Evolutionary conservation across 2,329 filamentous ascomycete species (phyloP).

Genomic region (Aspergillus sclerotialis): DNA sequence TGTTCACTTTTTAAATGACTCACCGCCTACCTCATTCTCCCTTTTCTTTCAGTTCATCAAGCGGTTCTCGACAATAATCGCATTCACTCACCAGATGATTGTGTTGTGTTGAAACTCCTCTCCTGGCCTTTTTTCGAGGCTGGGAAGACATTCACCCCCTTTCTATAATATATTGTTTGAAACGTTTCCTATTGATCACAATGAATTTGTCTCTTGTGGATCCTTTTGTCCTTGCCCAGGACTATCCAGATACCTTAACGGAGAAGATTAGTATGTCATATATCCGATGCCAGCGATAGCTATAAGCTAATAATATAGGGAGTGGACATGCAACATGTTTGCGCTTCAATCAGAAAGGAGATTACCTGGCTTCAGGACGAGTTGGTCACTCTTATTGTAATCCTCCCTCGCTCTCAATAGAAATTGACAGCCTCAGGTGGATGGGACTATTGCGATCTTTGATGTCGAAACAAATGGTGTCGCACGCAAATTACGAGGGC

Average conservation of each 20-base stretch:
- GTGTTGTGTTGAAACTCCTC: no score
- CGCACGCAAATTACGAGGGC: constrained; percentile 85
- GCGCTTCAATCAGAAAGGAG: constrained; percentile 89
- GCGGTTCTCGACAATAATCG: constrained; percentile 1
- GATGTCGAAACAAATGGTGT: constrained; percentile 97
- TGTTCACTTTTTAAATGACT: constrained; percentile 11
- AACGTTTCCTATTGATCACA: constrained; percentile 5
- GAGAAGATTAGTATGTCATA: constrained; percentile 65
- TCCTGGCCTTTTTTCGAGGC: constrained; percentile 20
- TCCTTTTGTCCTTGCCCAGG: constrained; percentile 65
- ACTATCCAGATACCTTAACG: constrained; percentile 85
- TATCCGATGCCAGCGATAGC: background rate
- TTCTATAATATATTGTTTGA: background rate
- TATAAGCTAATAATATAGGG: constrained; percentile 30
- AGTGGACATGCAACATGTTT: constrained; percentile 59
- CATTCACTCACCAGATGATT: constrained; percentile 3
- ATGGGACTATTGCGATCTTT: constrained; percentile 92
- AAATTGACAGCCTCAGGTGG: constrained; percentile 44
- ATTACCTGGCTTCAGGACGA: constrained; percentile 88
- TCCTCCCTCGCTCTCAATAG: constrained; percentile 2
- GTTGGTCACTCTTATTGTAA: constrained; percentile 38
- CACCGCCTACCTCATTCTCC: constrained; percentile 15
- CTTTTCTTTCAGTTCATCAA: background rate
- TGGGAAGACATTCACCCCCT: constrained; percentile 8
- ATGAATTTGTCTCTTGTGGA: constrained; percentile 70